Conservation (phyloP, 2,329 filamentous ascomycete genomes). For the Ophiognomonia clavigignenti-juglandacearum region DNA sequence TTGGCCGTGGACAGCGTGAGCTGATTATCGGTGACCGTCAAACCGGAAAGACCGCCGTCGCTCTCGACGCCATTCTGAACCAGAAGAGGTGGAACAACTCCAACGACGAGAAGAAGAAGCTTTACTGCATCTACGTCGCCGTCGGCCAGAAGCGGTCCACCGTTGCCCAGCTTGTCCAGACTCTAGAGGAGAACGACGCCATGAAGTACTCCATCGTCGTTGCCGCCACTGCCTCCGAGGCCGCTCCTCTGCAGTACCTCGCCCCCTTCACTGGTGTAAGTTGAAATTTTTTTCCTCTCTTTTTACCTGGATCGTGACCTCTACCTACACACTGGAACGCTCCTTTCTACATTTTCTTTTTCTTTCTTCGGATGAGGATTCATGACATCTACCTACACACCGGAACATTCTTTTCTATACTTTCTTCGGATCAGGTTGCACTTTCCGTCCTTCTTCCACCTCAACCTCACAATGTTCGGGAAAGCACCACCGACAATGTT, state of each 20-base stretch:
- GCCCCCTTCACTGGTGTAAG: constrained; percentile 78
- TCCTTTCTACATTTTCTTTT: too few relatives aligned
- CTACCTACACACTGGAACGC: too few relatives aligned
- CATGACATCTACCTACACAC: too few relatives aligned
- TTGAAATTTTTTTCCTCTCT: constrained; percentile 20
- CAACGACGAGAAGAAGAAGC: constrained; percentile 92
- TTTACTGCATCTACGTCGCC: constrained; percentile 99
- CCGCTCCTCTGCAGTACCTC: constrained; percentile 88
- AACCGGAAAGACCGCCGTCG: constrained; percentile 99
- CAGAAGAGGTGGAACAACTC: constrained; percentile 95
- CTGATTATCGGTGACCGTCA: constrained; percentile 99
- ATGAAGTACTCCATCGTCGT: constrained; percentile 97
- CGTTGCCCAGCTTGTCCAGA: constrained; percentile 98
- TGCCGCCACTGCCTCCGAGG: constrained; percentile 95
- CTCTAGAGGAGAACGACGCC: constrained; percentile 98
- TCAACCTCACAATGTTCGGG: too few relatives aligned
- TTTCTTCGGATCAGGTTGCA: too few relatives aligned
- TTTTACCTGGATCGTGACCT: too few relatives aligned
- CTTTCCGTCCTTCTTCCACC: too few relatives aligned
- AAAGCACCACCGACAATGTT: too few relatives aligned
- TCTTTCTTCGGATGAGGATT: too few relatives aligned
- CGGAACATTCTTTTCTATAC: too few relatives aligned
- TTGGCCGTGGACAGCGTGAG: constrained; percentile 99
- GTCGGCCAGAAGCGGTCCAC: constrained; percentile 99
- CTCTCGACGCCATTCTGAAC: constrained; percentile 97